Evolutionary conservation across 2,329 filamentous ascomycete genomes (phyloP).

Genomic region (Lecanicillium sp.): DNA sequence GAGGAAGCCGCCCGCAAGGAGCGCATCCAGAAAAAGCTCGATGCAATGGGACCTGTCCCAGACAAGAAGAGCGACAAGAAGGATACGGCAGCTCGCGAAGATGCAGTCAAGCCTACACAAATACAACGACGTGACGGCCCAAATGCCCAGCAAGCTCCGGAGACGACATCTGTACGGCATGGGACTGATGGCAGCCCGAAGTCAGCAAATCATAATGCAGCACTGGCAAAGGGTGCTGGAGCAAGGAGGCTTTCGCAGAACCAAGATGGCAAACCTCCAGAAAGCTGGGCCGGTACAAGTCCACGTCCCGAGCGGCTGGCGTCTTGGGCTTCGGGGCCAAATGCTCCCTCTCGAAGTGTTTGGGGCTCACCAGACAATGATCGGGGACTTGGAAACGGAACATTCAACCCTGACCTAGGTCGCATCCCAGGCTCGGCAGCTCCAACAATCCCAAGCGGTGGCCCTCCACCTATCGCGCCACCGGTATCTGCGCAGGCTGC

Average conservation of each 20-base stretch:
- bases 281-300: constrained; percentile 29
- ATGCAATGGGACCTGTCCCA: constrained; percentile 58
- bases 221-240: no score
- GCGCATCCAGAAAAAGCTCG: constrained; percentile 64
- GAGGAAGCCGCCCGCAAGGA: constrained; percentile 66
- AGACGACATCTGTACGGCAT: no score
- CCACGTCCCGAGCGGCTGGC: constrained; percentile 40
- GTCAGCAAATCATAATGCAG: constrained; percentile 7
- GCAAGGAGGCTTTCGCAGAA: constrained; percentile 25
- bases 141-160: constrained; percentile 14
- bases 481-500: constrained; percentile 19
- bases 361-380: constrained; percentile 70
- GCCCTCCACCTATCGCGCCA: constrained; percentile 39
- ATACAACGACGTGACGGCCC: constrained; percentile 24
- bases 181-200: constrained; percentile 10
- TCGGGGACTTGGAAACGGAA: constrained; percentile 68
- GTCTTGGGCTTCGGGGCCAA: constrained; percentile 40
- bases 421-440: constrained; percentile 33
- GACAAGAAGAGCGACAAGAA: constrained; percentile 53
- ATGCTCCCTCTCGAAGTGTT: constrained; percentile 50
- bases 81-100: constrained; percentile 32
- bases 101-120: constrained; percentile 26
- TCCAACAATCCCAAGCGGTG: constrained; percentile 24
- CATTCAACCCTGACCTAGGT: constrained; percentile 58
- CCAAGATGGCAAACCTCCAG: constrained; percentile 23